Percentiles rank a stretch among this genome's conserved stretches.
phyloP scores from a whole-genome alignment of 495 filamentous ascomycete species.

The Apodospora peruviana region DNA sequence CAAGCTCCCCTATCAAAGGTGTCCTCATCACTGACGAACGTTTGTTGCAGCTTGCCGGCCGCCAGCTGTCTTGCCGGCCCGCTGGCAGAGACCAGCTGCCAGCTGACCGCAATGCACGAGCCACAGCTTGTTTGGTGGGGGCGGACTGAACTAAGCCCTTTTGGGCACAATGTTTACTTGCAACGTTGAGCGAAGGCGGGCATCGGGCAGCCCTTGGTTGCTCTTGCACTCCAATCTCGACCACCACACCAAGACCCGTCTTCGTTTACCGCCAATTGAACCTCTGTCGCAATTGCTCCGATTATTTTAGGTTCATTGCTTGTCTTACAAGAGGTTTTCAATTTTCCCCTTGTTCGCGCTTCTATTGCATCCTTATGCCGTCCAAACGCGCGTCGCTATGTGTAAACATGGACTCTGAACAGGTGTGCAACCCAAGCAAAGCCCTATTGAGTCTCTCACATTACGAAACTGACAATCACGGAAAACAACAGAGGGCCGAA shows the following conservation, averaged over 20 bases:
- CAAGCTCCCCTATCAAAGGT: conserved; percentile 16
- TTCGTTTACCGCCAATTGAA: background rate
- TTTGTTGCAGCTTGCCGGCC: background rate
- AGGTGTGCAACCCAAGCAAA: conserved; percentile 21
- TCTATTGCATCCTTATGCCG: conserved; percentile 18
- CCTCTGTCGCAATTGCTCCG: background rate
- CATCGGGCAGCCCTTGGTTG: conserved; percentile 2
- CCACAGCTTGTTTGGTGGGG: background rate
- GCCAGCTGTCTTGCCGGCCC: background rate
- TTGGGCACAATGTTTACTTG: conserved; percentile 31
- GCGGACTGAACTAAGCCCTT: conserved; percentile 10
- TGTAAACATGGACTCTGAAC: conserved; percentile 36
- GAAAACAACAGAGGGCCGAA: conserved; percentile 23
- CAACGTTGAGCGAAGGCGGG: background rate
- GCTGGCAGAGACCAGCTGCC: background rate
- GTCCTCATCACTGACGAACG: conserved; percentile 15
- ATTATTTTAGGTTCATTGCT: background rate
- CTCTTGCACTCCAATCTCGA: conserved; percentile 6
- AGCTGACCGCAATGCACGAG: background rate
- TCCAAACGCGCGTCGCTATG: conserved; percentile 28
- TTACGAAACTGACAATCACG: too few relatives aligned
- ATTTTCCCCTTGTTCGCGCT: background rate
- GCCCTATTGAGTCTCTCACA: too few relatives aligned
- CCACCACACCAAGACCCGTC: background rate
- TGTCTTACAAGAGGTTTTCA: background rate